A percentile compares a stretch with the other conserved stretches of the same genome.
Conservation (phyloP, 2,329 filamentous ascomycete genomes). For the Exophiala sp. region DNA sequence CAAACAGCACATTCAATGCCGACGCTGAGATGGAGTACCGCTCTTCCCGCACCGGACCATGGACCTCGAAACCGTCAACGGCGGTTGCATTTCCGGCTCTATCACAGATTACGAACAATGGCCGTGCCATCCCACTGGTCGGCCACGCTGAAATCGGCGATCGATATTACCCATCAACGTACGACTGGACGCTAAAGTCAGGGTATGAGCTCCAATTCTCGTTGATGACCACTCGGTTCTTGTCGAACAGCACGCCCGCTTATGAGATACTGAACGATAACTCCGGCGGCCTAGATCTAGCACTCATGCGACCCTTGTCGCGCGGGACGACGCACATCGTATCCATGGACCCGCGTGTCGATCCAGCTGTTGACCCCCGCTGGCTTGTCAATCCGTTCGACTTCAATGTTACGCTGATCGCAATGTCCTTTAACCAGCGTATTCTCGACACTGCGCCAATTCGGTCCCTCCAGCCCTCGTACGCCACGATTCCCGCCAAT, state of each 20-base stretch:
- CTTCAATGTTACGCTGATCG: slow-evolving; percentile 36
- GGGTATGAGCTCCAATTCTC: slow-evolving; percentile 5
- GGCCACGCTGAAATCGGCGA: neutral
- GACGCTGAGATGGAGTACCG: slow-evolving; percentile 13
- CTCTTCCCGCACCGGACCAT: slow-evolving; percentile 25
- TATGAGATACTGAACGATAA: slow-evolving; percentile 25
- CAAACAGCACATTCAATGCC: slow-evolving; percentile 25
- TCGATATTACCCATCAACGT: slow-evolving; percentile 8
- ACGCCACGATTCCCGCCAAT: neutral
- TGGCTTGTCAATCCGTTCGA: slow-evolving; percentile 42
- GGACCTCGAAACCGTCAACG: slow-evolving; percentile 29
- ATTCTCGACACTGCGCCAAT: slow-evolving; percentile 18
- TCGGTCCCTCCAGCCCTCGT: slow-evolving; percentile 10
- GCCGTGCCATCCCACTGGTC: neutral
- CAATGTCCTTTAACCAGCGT: slow-evolving; percentile 28
- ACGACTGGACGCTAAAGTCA: slow-evolving; percentile 20
- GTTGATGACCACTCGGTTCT: neutral
- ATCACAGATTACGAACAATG: slow-evolving; percentile 24
- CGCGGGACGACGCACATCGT: slow-evolving; percentile 40
- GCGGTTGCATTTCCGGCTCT: slow-evolving; percentile 30
- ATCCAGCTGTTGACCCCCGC: slow-evolving; percentile 42
- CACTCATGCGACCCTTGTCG: slow-evolving; percentile 33
- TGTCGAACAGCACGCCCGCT: slow-evolving; percentile 12
- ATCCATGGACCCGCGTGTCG: slow-evolving; percentile 32
- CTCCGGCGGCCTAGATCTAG: slow-evolving; percentile 16